Base-by-base conservation (phyloP, 495 filamentous ascomycete species). In the Parathielavia hyrcaniae region DNA sequence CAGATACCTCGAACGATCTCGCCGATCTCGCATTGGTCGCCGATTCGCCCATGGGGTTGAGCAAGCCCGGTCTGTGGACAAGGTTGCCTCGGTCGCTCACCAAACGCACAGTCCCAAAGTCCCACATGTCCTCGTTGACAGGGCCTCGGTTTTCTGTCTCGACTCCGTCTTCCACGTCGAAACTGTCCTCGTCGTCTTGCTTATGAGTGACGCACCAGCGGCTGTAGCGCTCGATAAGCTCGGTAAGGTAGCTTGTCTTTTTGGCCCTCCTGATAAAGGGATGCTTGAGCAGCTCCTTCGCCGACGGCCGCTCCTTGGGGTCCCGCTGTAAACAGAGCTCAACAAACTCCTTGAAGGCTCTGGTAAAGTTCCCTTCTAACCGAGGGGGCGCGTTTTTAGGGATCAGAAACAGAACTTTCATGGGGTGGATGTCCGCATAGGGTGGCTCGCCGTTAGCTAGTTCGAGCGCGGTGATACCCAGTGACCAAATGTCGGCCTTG, bases 401-500 rank as follows among this genome's bases (percentile, higher is more conserved):
- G 56, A 98, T 97, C 56, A 97, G 76, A 69, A 98, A 97, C 26
- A 98, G 71, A 13, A 97, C 93, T 68, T 98, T 98, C 93, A 98
- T 98, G 6, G 93, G 93, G 69, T 98, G 93, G 38, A 97, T 97
- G 64, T 96, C 90, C 40, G 91, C 86, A 68, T 97, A 95, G 0
- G 93, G 93, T 14, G 93, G 93, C 67, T 97, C 92, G 54, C 95
- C 93, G 61, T 86, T 86, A 44, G 91, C 91, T 59, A 98, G 72
- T 67, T 98, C 93, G 53, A 98, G 83, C 5, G 93, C 92, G 0
- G 93, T 97, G 65, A 98, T 97, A 12, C 93, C 93, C n/a, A 98
- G 75, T 23, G 95, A 97, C 93, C 93, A 98, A 57, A 98, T 96
- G 68, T 98, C 93, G 7, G 93, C 95, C 75, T 97, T 98, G 74